Percentiles rank a stretch among this genome's conserved stretches.
Evolutionary conservation across 2,329 filamentous ascomycete genomes (phyloP).

Genomic region (Thelonectria rubi): DNA sequence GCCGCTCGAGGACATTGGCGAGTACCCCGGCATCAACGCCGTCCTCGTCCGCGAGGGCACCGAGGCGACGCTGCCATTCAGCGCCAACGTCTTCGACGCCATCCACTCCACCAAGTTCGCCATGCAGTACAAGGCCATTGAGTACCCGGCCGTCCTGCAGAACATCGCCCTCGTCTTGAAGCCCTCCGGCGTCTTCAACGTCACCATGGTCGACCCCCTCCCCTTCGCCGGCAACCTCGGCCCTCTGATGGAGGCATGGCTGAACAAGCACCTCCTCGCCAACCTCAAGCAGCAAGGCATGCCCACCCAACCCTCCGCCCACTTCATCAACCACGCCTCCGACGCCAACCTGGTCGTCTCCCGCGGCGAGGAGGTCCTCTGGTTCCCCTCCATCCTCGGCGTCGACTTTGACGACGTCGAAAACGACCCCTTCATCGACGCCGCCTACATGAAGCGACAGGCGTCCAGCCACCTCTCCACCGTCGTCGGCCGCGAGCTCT

Average conservation of each 20-base stretch:
- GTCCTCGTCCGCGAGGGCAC: conserved; percentile 46
- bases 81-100: conserved; percentile 55
- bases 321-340: conserved; percentile 67
- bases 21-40: conserved; percentile 53
- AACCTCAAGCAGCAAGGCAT: conserved; percentile 68
- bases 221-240: conserved; percentile 66
- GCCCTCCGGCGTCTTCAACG: conserved; percentile 63
- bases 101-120: conserved; percentile 66
- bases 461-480: too few relatives aligned
- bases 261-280: conserved; percentile 67
- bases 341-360: conserved; percentile 57
- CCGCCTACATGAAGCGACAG: background rate
- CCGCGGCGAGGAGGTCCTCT: conserved; percentile 45
- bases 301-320: conserved; percentile 66
- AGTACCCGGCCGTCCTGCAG: conserved; percentile 64
- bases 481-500: too few relatives aligned
- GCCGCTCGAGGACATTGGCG: conserved; percentile 50
- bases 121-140: conserved; percentile 62
- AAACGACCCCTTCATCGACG: conserved; percentile 38
- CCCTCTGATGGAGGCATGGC: conserved; percentile 66
- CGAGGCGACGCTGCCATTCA: conserved; percentile 19
- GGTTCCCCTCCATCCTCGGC: conserved; percentile 57
- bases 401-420: conserved; percentile 38
- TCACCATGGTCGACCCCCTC: conserved; percentile 70
- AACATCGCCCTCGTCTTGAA: conserved; percentile 66